These are phyloP conservation scores for Ruellia speciosa DNA, from an alignment of 305 asterid genomes.

Conservation along the genomic window DNA sequence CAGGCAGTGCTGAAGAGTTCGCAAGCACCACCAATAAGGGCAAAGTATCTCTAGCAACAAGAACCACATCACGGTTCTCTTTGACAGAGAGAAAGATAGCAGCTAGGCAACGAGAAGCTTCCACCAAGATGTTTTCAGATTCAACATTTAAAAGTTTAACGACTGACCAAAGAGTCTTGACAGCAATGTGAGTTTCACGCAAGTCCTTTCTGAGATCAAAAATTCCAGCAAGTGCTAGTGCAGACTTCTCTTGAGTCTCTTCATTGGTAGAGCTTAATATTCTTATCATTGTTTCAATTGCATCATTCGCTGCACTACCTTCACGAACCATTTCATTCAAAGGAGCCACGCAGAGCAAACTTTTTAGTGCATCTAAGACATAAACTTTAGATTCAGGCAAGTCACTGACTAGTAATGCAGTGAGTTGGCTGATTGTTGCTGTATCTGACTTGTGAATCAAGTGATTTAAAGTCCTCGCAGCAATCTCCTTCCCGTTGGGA, in stretches of 20 bases:
- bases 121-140: conserved; percentile 59
- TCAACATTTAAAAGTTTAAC: conserved; percentile 64
- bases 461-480: conserved; percentile 92
- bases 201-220: conserved; percentile 84
- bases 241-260: conserved; percentile 94
- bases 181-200: conserved; percentile 74
- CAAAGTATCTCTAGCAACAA: conserved; percentile 65
- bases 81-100: conserved; percentile 84
- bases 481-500: conserved; percentile 91
- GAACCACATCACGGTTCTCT: conserved; percentile 80
- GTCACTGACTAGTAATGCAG: conserved; percentile 84
- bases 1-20: conserved; percentile 58
- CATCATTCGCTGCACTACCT: conserved; percentile 99
- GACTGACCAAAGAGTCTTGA: conserved; percentile 57
- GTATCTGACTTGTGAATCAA: conserved; percentile 98
- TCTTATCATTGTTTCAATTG: conserved; percentile 87
- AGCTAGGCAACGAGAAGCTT: conserved; percentile 76
- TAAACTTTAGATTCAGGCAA: conserved; percentile 94
- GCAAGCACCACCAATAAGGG: conserved; percentile 68
- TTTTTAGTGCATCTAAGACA: conserved; percentile 84
- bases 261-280: conserved; percentile 70
- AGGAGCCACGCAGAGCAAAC: conserved; percentile 88
- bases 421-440: conserved; percentile 96
- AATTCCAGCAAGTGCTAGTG: conserved; percentile 82
- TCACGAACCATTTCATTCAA: conserved; percentile 73